phyloP scores from a whole-genome alignment of 1,284 basidiomycete genomes.

The Pholiota adiposa region DNA sequence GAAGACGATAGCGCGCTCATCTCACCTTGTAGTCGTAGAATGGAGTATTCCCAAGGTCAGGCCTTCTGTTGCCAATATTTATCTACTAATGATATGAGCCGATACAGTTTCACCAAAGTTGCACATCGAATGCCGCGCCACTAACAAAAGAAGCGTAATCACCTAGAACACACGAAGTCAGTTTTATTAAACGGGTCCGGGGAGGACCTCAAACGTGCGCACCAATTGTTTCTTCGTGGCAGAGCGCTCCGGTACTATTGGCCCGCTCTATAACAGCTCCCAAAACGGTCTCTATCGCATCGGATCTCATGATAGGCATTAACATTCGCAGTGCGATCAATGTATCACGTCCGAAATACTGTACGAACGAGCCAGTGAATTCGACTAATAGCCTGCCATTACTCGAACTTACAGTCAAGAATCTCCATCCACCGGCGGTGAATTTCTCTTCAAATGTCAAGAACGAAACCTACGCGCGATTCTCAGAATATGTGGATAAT shows the following conservation, averaged over 20 bases:
- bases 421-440: slow-evolving; percentile 32
- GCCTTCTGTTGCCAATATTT: slow-evolving; percentile 26
- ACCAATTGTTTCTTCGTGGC: slow-evolving; percentile 34
- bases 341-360: slow-evolving; percentile 34
- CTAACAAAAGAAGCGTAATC: slow-evolving; percentile 33
- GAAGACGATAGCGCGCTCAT: too few relatives aligned
- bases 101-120: neutral
- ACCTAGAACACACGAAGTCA: slow-evolving; percentile 12
- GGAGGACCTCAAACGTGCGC: too few relatives aligned
- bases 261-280: slow-evolving; percentile 32
- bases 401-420: slow-evolving; percentile 28
- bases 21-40: slow-evolving; percentile 33
- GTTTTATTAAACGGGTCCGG: neutral
- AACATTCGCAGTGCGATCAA: slow-evolving; percentile 30
- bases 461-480: slow-evolving; percentile 28
- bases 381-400: too few relatives aligned
- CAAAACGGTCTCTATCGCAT: slow-evolving; percentile 29
- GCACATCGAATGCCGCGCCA: neutral
- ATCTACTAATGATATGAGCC: slow-evolving; percentile 14
- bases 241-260: slow-evolving; percentile 30
- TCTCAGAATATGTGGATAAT: neutral
- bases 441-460: slow-evolving; percentile 30
- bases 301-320: slow-evolving; percentile 30
- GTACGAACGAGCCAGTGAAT: neutral
- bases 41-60: slow-evolving; percentile 30